Base-by-base conservation (phyloP, 495 filamentous ascomycete genomes). In the Talaromyces ruber region DNA sequence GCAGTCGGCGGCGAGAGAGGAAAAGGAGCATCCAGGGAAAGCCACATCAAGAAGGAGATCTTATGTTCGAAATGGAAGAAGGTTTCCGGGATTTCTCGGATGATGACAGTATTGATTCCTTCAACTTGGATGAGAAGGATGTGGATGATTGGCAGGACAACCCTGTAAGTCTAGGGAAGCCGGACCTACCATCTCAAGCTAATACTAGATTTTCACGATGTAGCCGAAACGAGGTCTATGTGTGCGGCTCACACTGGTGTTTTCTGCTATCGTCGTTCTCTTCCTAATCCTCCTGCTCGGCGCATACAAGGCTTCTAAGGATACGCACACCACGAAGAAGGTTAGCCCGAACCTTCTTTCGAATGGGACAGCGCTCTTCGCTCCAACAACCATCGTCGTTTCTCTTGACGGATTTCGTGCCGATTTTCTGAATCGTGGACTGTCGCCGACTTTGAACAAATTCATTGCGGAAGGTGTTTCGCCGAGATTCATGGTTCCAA, bases 361-460 rank as follows among this genome's bases (percentile, higher is more conserved):
- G 4, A 80, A 80, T 54, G 95, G 94, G 29, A 95, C 92, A 0
- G 86, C 92, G 2, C 72, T 86, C 9, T 99, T 96, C 70, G 86
- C 85, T 3, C 91, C 91, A 18, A 99, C 94, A 0, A 99, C 94
- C 1, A 89, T 99, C 45, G 72, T 97, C 53, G 90, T 99, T 65
- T 97, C 93, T 37, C 80, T 99, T 9, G 94, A 99, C 73, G 94
- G 94, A 2, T 97, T 99, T 72, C 86, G 94, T n/a, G 93, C 95
- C 2, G 94, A 98, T 71, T 99, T 97, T 65, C 81, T 99, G 34
- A 82, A 84, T 32, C 84, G 92, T 26, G 86, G 86, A 6, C 69
- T 99, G 53, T 96, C 94, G 0, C 94, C 93, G 0, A 85, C 87
- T 0, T 80, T 99, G 5, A 89, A 86, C 62, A 78, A 83, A 12